Conservation (phyloP, 2,329 filamentous ascomycete species). For the Trichophyton benhamiae region DNA sequence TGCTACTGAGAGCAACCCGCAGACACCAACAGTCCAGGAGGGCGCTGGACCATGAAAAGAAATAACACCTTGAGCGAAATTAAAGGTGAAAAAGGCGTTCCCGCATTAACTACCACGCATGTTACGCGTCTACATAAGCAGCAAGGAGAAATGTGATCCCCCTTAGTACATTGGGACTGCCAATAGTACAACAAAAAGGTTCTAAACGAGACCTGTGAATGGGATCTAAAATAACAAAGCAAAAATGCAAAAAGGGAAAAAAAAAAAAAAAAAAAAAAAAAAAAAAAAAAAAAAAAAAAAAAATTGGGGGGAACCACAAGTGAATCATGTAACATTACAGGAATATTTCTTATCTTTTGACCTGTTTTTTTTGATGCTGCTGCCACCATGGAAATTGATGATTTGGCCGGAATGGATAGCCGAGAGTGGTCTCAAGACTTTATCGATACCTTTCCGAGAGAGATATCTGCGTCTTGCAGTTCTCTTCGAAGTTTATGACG, state of each 20-base stretch:
- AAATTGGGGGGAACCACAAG: background rate
- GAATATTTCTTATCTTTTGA: background rate
- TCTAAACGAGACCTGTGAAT: background rate
- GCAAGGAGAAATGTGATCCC: background rate
- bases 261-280: background rate
- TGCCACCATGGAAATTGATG: too few relatives aligned
- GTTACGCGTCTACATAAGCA: background rate
- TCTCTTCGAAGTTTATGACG: background rate
- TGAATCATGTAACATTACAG: slow-evolving; percentile 2
- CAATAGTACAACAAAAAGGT: background rate
- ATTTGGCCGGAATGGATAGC: background rate
- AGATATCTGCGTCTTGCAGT: background rate
- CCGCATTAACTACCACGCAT: background rate
- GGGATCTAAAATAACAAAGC: background rate
- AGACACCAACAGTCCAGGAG: background rate
- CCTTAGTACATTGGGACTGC: background rate
- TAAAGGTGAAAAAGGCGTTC: background rate
- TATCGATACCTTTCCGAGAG: background rate
- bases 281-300: background rate
- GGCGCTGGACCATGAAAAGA: background rate
- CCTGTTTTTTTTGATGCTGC: background rate
- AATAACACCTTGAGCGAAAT: background rate
- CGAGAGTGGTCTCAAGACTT: background rate
- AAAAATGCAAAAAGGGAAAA: background rate
- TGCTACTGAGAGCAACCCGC: background rate